Base-by-base conservation (phyloP, 2,329 filamentous ascomycete genomes). In the Diaporthe citri region DNA sequence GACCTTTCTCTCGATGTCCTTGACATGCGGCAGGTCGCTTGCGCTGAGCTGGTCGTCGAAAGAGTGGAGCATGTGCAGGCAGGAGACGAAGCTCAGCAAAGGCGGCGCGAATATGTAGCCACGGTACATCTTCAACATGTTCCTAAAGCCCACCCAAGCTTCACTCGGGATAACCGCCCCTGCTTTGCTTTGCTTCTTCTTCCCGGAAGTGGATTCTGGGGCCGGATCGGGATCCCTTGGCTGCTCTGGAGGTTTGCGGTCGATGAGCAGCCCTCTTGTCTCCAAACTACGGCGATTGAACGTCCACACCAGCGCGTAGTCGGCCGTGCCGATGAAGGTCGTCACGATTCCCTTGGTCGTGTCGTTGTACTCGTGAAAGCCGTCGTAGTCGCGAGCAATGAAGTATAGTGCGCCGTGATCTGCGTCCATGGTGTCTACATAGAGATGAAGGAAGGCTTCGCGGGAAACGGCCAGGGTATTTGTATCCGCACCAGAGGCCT, bases 271-370 rank as follows among this genome's bases (percentile, higher is more conserved):
- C 5, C 77, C 79, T 41, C 57, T 72, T 9, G 80, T 80, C 46
- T 72, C 72, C 13, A 74, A 56, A 1, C 51, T 76, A 0, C 57
- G 74, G 25, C 71, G 74, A 57, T 80, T 75, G 43, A 79, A 81
- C 5, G 79, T 79, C 80, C 80, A 81, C n/a, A 79, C 71, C 20
- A 80, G 73, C 25, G 77, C 78, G 48, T 79, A 80, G 51, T 74
- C 77, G 3, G 80, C 77, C 13, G 76, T 78, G 34, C 79, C 80
- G 51, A 80, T 52, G 64, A 77, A 80, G 43, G 76, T 77, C 8
- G 79, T 80, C 66, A 77, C 74, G 43, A 75, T 51, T 8, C 74
- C 75, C 20, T 72, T 71, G 41, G 69, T 25, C 7, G 69, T 20
- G 52, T 72, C 75, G 46, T 60, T 73, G 66, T 79, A 80, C 69